phyloP scores from a whole-genome alignment of 495 filamentous ascomycete genomes.

The Daldinia concentrica region DNA sequence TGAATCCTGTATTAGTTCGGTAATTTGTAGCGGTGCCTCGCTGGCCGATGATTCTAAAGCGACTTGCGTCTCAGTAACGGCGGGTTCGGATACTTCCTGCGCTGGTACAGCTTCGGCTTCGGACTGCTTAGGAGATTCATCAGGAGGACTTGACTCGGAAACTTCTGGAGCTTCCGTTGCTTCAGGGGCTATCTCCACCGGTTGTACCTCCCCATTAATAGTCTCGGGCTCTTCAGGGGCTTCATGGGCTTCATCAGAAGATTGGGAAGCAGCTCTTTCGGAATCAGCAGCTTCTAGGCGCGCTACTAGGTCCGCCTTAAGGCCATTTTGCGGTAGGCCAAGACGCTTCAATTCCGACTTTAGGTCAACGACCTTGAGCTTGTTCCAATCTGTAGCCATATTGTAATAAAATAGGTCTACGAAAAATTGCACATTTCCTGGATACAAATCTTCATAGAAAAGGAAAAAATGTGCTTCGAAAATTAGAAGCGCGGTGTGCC shows the following conservation, averaged over 20 bases:
- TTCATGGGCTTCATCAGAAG: slow-evolving; percentile 28
- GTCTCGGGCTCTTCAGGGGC: slow-evolving; percentile 18
- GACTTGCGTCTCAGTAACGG: slow-evolving; percentile 18
- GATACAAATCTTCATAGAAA: background rate
- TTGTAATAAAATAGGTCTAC: slow-evolving; percentile 15
- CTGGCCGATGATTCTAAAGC: slow-evolving; percentile 18
- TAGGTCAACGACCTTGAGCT: slow-evolving; percentile 68
- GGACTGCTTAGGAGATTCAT: slow-evolving; percentile 25
- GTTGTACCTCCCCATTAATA: slow-evolving; percentile 16
- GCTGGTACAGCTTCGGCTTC: slow-evolving; percentile 11
- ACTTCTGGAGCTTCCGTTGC: slow-evolving; percentile 11
- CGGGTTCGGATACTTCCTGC: slow-evolving; percentile 14
- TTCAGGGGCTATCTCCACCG: slow-evolving; percentile 7
- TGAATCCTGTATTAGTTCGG: slow-evolving; percentile 64
- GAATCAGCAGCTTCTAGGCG: slow-evolving; percentile 55
- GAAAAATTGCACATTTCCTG: slow-evolving; percentile 29
- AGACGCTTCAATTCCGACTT: slow-evolving; percentile 66
- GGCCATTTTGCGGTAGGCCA: slow-evolving; percentile 61
- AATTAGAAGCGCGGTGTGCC: slow-evolving; percentile 3
- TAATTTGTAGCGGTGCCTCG: slow-evolving; percentile 34
- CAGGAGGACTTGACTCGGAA: slow-evolving; percentile 31
- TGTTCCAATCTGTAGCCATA: slow-evolving; percentile 66
- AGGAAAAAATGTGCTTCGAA: background rate
- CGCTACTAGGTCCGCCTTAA: slow-evolving; percentile 66
- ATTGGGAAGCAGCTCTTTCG: slow-evolving; percentile 24